Evolutionary conservation across 495 filamentous ascomycete genomes (phyloP), one percentile per base, ranked within the genome.

Genomic region (Paragyromitra xinjiangensis): DNA sequence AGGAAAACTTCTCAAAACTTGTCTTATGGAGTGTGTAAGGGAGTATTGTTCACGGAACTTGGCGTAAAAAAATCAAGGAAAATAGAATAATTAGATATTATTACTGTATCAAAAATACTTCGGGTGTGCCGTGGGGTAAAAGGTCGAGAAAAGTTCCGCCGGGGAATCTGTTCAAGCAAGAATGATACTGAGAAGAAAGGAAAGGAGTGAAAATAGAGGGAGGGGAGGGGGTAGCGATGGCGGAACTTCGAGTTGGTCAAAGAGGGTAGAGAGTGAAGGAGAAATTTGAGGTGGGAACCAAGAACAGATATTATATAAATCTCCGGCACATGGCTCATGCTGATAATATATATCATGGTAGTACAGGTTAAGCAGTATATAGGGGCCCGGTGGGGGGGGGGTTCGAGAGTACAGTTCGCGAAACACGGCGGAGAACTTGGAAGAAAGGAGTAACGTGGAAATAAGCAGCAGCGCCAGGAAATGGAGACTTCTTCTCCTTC

Each of bases 61-160:
- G 50, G 75, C 19, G 59, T 50, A 45, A 61, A 58, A 86, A 34
- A 85, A 81, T 51, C 12, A 51, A 19, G 48, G 62, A 78, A 81
- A 61, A 73, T 63, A 72, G 42, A 58, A 63, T n/a, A 75, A 82
- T 82, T 83, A 83, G 80, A 82, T 84, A 83, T 78, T 82, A 83
- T 81, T 78, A 81, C 80, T 80, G 78, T 83, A 84, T 81, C 82
- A 85, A 86, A 84, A 83, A 77, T 64, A 51, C 51, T 48, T 39
- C 45, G 24, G 61, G 39, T 11, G 50, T 70, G 59, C 66, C 34
- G 59, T 59, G 85, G 81, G 82, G 77, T 84, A 84, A 84, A 84
- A 80, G 81, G 70, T 81, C 74, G 61, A 77, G 81, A 80, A 79
- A 78, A 56, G 75, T 53, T 81, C 71, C 75, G 64, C 64, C 69